Base-by-base conservation (phyloP, 108 stramenopile genomes). In the Cyclotella choctawhatcheeana region DNA sequence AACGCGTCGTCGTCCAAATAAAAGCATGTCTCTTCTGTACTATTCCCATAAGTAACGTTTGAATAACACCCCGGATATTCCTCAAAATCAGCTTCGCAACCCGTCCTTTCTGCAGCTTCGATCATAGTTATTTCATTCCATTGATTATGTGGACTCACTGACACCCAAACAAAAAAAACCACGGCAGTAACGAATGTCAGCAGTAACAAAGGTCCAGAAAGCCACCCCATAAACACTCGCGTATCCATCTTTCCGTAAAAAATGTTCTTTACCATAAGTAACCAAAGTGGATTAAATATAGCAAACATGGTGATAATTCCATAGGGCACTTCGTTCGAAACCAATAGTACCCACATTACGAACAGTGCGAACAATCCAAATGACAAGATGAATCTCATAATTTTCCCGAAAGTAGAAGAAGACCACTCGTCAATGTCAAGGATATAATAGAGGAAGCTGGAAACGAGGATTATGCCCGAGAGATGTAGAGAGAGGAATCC, bases 341-440 rank as follows among this genome's bases (percentile, higher is more conserved):
- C 44, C 37, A 80, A 52, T 47, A 69, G 63, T 27, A 77, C 56
- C 35, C 71, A 45, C 27, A 74, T 35, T 14, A 80, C 52, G 29
- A 73, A 67, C 27, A 47, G 3, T 13, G 26, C 1, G 27, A 82
- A 62, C 54, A 64, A 69, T 34, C 26, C 24, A 16, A 63, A 20
- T 10, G 64, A 27, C 37, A 63, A 26, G 13, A 71, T 2, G 2
- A 58, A 48, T 4, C 82, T 71, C 6, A 82, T n/a, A 32, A 74
- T 21, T 21, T 32, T 53, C 12, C 81, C 81, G 14, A 56, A 40
- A 32, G 73, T 47, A 3, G 5, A 18, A 6, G 56, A 69, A 12
- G 62, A 53, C 86, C 86, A 87, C 43, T 79, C 55, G 52, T 62
- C 66, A 17, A 82, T 69, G 70, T 87, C 86, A 22, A 87, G 56